Base-by-base conservation (phyloP, 495 filamentous ascomycete species). In the Lineolata rhizophorae region DNA sequence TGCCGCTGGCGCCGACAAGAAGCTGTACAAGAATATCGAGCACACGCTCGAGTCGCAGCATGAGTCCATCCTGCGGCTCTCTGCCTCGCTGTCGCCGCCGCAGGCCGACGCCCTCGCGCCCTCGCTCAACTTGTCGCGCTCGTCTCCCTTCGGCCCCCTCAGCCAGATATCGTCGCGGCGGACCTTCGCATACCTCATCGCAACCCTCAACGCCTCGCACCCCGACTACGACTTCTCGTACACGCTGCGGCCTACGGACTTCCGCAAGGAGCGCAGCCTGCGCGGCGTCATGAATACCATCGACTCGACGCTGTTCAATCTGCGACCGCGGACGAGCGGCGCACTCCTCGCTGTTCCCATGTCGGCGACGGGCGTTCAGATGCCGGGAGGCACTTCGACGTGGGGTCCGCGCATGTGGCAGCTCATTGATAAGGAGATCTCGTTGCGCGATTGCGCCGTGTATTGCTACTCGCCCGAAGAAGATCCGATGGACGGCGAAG, bases 161-260 rank as follows among this genome's bases (percentile, higher is more conserved):
- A 77, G 75, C 32, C 76, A 94, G 38, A 67, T 76, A 29, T 77
- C 78, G 5, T 82, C 77, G 45, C 78, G 90, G 9, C 72, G 83
- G 29, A 91, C 79, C 0, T 95, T 87, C 53, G 83, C 87, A 25
- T 95, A 95, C 52, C 52, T 95, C 35, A 94, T 95, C 46, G 87
- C 87, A 9, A 94, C 90, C 1, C 62, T 99, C n/a, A 99, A 99
- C 42, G 85, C 85, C 1, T 84, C 76, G 24, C 84, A 99, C 52
- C 76, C 83, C 1, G 90, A 99, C 49, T 99, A 99, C 51, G 85
- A 95, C 52, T 95, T 95, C 55, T 87, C 80, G 2, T 73, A 92
- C 37, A 70, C 83, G 30, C 60, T 94, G 35, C 71, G 82, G 18
- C 83, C 84, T 1, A 63, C 69, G 6, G 87, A 95, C 47, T 97